Base-by-base conservation (phyloP, 78 protist genomes). In the Guillardia theta region DNA sequence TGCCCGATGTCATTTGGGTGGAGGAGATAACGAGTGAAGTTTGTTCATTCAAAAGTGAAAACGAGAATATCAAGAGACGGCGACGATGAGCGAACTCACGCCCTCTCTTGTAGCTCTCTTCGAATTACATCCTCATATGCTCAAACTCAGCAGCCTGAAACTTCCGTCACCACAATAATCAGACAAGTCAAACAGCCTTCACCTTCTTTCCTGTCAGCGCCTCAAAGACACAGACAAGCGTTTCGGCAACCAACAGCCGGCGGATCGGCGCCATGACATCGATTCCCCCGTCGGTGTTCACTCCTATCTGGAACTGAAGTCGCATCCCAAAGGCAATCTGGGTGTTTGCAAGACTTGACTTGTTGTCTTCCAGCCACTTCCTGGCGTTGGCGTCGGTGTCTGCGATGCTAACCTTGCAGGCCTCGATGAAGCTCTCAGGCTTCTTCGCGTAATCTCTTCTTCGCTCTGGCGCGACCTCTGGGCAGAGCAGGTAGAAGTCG, bases 251-350 rank as follows among this genome's bases (percentile, higher is more conserved):
- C 46, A 70, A 43, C n/a, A 70, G 83, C n/a, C 83, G 83, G 5
- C 83, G 83, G 41, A 70, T 70, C 36, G 83, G 83, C 10, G 83
- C 83, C 83, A 70, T 70, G 36, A 70, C 83, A 15, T 70, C 83
- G 41, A 70, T 70, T 36, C 83, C 83, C 45, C 83, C 83, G 46
- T 70, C 83, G 9, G 83, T 70, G 83, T 33, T 33, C 83, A 70
- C 83, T 24, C 36, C 83, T 0, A 70, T 70, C 83, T 70, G 83
- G 83, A 70, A 70, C 83, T 70, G 83, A 15, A 70, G 83, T 12
- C 83, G 83, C 83, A 70, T 70, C n/a, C 83, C 83, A 43, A 70
- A 70, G 41, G 83, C 83, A 43, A 70, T 70, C 83, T 70, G 83
- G 45, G 83, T 70, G 45, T 70, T 58, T 24, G 70, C 70, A 6